Evolutionary conservation across 495 filamentous ascomycete genomes (phyloP).

Genomic region (Massariosphaeria phaeospora): DNA sequence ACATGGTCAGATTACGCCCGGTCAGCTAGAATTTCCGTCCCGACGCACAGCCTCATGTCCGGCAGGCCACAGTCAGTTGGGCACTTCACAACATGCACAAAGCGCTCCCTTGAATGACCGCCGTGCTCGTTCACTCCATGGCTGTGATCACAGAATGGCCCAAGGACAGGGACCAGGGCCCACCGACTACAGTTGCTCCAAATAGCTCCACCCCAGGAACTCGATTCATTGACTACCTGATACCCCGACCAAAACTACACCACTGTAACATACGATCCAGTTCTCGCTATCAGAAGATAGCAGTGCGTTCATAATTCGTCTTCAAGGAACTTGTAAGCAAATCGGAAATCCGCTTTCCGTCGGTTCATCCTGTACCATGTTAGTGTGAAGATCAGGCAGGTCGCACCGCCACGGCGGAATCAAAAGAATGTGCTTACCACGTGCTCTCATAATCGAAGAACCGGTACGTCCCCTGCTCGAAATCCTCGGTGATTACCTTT

Average conservation of each 20-base stretch:
- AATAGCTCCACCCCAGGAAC: background rate
- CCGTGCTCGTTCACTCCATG: too few species aligned
- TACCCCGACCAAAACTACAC: constrained; percentile 16
- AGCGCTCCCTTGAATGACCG: too few species aligned
- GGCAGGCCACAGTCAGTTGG: too few species aligned
- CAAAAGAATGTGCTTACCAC: constrained; percentile 58
- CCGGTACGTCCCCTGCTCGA: constrained; percentile 94
- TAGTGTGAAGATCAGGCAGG: constrained; percentile 4
- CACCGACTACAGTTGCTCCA: background rate
- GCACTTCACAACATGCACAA: too few species aligned
- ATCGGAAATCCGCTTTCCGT: constrained; percentile 96
- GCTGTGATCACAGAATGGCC: too few species aligned
- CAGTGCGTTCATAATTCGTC: constrained; percentile 64
- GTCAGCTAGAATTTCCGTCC: too few species aligned
- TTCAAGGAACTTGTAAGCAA: constrained; percentile 94
- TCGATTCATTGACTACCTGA: constrained; percentile 15
- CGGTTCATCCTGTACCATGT: constrained; percentile 86
- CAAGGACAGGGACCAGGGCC: too few species aligned
- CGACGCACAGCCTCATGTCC: too few species aligned
- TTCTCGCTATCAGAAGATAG: background rate
- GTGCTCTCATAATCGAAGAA: constrained; percentile 99
- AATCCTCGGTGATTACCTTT: constrained; percentile 96
- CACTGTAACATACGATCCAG: background rate
- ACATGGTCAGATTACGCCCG: too few species aligned
- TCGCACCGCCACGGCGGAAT: background rate